phyloP scores from a whole-genome alignment of 306 rosid species.

The Cucurbita pepo region DNA sequence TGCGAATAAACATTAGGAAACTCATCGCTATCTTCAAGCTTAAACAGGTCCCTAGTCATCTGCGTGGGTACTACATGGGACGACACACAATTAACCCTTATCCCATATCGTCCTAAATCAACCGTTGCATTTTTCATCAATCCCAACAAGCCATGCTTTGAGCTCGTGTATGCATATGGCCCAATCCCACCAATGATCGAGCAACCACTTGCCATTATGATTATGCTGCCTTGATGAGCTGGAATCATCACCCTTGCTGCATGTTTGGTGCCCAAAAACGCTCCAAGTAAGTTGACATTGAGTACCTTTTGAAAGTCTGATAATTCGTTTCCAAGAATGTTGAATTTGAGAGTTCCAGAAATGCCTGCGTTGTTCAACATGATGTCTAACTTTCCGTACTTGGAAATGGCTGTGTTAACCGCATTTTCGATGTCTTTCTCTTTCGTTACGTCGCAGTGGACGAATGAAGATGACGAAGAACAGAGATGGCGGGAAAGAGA shows the following conservation, averaged over 20 bases:
- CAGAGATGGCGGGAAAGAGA: constrained; percentile 1
- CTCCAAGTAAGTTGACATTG: constrained; percentile 18
- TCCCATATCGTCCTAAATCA: constrained; percentile 33
- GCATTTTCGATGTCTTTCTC: constrained; percentile 23
- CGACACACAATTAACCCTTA: constrained; percentile 35
- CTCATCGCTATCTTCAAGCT: background rate
- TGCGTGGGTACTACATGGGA: constrained; percentile 25
- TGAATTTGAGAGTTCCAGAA: background rate
- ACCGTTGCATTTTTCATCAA: constrained; percentile 19
- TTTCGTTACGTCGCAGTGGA: constrained; percentile 36
- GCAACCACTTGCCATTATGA: constrained; percentile 15
- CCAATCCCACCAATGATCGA: constrained; percentile 16
- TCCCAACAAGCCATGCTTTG: constrained; percentile 33
- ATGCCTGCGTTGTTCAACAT: constrained; percentile 45
- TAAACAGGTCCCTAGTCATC: background rate
- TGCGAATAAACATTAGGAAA: background rate
- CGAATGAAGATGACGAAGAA: background rate
- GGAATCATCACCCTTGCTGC: constrained; percentile 38
- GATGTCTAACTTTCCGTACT: constrained; percentile 37
- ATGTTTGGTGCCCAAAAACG: constrained; percentile 30
- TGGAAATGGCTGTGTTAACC: constrained; percentile 6
- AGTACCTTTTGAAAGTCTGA: constrained; percentile 22
- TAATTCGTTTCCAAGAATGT: constrained; percentile 9
- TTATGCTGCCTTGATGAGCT: constrained; percentile 14
- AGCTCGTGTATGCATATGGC: constrained; percentile 22